These are phyloP conservation scores for Sporisorium reilianum DNA, from an alignment of 1,284 basidiomycete species.

Conservation along the genomic window DNA sequence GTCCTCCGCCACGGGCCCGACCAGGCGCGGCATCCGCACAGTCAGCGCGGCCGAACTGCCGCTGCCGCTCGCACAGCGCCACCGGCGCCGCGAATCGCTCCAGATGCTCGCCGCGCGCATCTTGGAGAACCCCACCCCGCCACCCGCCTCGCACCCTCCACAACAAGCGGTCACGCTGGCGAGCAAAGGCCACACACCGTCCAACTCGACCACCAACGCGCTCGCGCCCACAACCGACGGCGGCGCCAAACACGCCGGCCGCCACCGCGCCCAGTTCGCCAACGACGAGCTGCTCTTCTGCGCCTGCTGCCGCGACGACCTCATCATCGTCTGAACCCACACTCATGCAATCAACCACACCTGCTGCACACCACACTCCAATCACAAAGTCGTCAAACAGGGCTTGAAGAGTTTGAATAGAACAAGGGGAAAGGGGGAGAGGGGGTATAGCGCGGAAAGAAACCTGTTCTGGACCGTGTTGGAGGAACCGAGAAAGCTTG, in stretches of 20 bases:
- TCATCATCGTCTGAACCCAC: constrained; percentile 40
- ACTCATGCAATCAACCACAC: neutral
- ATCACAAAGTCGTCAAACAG: no score
- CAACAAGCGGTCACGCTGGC: constrained; percentile 16
- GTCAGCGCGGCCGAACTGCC: constrained; percentile 35
- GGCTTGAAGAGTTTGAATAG: no score
- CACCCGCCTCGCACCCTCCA: neutral
- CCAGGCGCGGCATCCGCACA: constrained; percentile 41
- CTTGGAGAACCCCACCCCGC: neutral
- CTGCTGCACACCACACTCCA: no score
- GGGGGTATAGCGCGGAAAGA: constrained; percentile 22
- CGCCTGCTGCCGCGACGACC: constrained; percentile 47
- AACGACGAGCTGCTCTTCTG: constrained; percentile 53
- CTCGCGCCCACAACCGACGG: constrained; percentile 9
- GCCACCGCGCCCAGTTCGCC: constrained; percentile 35
- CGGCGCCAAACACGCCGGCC: constrained; percentile 9
- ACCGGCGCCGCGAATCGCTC: constrained; percentile 33
- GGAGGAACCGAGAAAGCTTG: constrained; percentile 13
- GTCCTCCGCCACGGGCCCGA: constrained; percentile 1
- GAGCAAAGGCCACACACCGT: constrained; percentile 39
- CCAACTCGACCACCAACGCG: constrained; percentile 16
- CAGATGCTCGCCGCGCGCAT: constrained; percentile 52
- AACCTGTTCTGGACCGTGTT: constrained; percentile 24
- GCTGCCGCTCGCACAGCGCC: constrained; percentile 37
- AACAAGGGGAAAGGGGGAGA: neutral